Base-by-base conservation (phyloP, 768 basidiomycete species). In the Lentinula raphanica region DNA sequence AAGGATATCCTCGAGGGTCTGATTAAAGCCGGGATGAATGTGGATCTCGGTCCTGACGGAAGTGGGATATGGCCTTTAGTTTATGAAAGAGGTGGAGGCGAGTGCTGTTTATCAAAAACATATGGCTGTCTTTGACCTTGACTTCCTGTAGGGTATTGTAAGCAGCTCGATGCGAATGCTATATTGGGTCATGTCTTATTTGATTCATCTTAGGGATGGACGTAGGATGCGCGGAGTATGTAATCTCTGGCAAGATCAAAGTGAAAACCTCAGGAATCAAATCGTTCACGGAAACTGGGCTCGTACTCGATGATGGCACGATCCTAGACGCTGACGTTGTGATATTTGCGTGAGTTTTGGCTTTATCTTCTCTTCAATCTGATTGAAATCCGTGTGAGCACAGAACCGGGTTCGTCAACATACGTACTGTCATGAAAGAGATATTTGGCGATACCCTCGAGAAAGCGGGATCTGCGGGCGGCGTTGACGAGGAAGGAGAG, bases 191-290 rank as follows among this genome's bases (percentile, higher is more conserved):
- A 15, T 19, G 12, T 4, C 11, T 54, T 7, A 23, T n/a, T 21
- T 54, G 11, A 25, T 45, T 3, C 46, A 13, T 19, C n/a, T 70
- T 50, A 71, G 71, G 70, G 69, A 44, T 73, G 21, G 80, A 81
- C 60, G 74, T 77, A 49, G 83, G 82, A 31, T 78, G 78, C 42
- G 76, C 76, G 29, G 73, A 82, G 63, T 70, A 79, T 58, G 79
- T 85, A 62, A 73, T 74, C 32, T 71, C 77, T 40, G 82, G 83
- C 5, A 77, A 82, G 63, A 79, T 85, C 67, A 80, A 81, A 63
- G 67, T 86, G 59, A 85, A 84, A 71, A 82, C 81, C 39, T 68
- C 70, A n/a, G 74, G 76, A 58, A 71, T 80, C 35, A 66, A 68
- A 15, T 60, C 62, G 12, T 74, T 79, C 64, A 69, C 66, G 15